Conservation (phyloP, 805 yeast species). For the Diddensiella santjacobensis region DNA sequence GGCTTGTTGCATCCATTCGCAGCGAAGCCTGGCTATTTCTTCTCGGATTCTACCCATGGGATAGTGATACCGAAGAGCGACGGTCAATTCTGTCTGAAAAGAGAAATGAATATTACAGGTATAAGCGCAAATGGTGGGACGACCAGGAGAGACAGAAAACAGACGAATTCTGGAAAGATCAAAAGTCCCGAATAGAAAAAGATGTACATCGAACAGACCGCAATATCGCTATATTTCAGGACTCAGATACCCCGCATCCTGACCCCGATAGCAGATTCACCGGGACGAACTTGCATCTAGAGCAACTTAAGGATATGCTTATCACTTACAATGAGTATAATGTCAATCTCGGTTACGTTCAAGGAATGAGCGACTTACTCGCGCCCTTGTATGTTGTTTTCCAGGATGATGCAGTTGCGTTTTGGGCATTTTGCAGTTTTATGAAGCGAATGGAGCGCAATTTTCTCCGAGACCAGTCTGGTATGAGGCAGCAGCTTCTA, state of each 20-base stretch:
- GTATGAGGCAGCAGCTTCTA: constrained; percentile 85
- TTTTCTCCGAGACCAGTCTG: constrained; percentile 85
- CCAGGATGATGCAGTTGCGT: constrained; percentile 71
- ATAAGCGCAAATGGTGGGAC: constrained; percentile 69
- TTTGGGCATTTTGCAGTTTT: constrained; percentile 82
- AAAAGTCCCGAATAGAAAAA: constrained; percentile 82
- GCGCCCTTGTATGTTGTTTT: constrained; percentile 70
- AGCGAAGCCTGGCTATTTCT: constrained; percentile 82
- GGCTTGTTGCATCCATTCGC: constrained; percentile 58
- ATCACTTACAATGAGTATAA: constrained; percentile 85
- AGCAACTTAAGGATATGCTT: constrained; percentile 68
- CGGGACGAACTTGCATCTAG: constrained; percentile 74
- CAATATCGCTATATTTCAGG: constrained; percentile 59
- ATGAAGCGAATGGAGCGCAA: constrained; percentile 97
- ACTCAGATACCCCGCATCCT: constrained; percentile 40
- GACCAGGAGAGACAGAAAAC: constrained; percentile 52
- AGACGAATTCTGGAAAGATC: constrained; percentile 83
- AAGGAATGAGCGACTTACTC: constrained; percentile 93
- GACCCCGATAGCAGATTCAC: constrained; percentile 51
- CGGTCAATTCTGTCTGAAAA: constrained; percentile 52
- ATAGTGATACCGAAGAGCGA: constrained; percentile 67
- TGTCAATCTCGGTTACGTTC: constrained; percentile 85
- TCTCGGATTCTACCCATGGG: constrained; percentile 86
- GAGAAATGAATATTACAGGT: constrained; percentile 53
- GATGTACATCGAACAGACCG: constrained; percentile 93